Percentiles rank a stretch among this genome's conserved stretches.
These are phyloP conservation scores for Annulohypoxylon truncatum DNA, from an alignment of 2,329 filamentous ascomycete genomes.

Conservation along the genomic window DNA sequence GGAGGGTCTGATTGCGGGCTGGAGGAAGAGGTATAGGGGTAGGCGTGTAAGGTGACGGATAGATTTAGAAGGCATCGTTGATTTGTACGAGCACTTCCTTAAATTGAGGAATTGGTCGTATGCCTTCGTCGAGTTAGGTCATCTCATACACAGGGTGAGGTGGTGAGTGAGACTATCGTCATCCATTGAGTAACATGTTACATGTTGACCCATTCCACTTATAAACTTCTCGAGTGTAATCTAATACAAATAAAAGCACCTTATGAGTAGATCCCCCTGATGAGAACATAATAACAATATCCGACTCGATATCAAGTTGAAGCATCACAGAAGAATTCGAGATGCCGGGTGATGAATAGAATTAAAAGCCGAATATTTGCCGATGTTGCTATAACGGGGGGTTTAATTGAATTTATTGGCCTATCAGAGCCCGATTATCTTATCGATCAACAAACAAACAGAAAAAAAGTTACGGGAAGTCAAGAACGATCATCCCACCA, in stretches of 20 bases:
- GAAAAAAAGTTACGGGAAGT: constrained; percentile 35
- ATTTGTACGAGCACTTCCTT: neutral
- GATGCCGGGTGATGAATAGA: neutral
- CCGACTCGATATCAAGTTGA: neutral
- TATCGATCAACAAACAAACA: constrained; percentile 38
- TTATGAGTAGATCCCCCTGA: too few relatives aligned
- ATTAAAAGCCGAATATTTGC: constrained; percentile 18
- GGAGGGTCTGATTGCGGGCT: neutral
- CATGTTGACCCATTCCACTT: too few relatives aligned
- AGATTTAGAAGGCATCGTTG: constrained; percentile 10
- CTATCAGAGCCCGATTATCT: constrained; percentile 40
- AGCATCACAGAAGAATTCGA: neutral
- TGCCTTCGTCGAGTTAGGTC: neutral
- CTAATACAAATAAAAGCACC: too few relatives aligned
- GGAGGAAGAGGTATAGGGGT: neutral
- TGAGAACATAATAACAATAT: neutral
- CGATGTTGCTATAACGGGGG: neutral
- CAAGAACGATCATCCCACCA: constrained; percentile 12
- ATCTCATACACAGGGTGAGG: constrained; percentile 6
- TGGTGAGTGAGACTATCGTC: neutral
- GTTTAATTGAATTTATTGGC: constrained; percentile 13
- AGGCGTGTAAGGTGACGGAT: constrained; percentile 20
- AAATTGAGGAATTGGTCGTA: neutral
- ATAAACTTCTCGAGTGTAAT: too few relatives aligned
- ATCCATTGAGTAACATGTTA: neutral